Evolutionary conservation across 352 stramenopile species (phyloP).

Genomic region (Globisporangium parvum): DNA sequence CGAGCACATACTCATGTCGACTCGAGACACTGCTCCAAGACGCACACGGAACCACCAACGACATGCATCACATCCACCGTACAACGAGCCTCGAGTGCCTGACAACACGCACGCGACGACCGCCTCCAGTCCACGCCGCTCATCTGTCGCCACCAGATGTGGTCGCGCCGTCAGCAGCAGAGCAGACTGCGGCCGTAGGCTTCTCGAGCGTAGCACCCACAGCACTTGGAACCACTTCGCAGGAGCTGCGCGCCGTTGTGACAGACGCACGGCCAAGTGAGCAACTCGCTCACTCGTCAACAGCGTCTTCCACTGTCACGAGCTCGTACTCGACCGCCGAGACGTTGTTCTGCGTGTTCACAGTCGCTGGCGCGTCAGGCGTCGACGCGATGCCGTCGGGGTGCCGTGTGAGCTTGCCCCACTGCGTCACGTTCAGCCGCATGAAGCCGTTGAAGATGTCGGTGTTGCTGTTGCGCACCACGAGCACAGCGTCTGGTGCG

Average conservation of each 20-base stretch:
- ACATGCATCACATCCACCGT: too few relatives aligned
- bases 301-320: conserved; percentile 58
- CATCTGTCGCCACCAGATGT: too few relatives aligned
- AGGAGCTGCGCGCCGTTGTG: neutral
- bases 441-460: conserved; percentile 86
- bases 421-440: conserved; percentile 80
- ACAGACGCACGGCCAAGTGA: neutral
- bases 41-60: too few relatives aligned
- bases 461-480: conserved; percentile 78
- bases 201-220: too few relatives aligned
- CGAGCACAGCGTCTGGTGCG: conserved; percentile 42
- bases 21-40: too few relatives aligned
- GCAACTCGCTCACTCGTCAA: conserved; percentile 24
- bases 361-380: conserved; percentile 32
- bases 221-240: too few relatives aligned
- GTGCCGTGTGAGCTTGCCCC: conserved; percentile 70
- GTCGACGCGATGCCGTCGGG: conserved; percentile 74
- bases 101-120: too few relatives aligned
- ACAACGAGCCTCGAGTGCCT: too few relatives aligned
- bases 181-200: too few relatives aligned
- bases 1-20: too few relatives aligned
- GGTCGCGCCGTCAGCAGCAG: too few relatives aligned
- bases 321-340: conserved; percentile 82
- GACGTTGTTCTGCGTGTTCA: conserved; percentile 68
- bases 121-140: too few relatives aligned